Evolutionary conservation across 345 rosid species (phyloP).

Genomic region (Acer saccharum): DNA sequence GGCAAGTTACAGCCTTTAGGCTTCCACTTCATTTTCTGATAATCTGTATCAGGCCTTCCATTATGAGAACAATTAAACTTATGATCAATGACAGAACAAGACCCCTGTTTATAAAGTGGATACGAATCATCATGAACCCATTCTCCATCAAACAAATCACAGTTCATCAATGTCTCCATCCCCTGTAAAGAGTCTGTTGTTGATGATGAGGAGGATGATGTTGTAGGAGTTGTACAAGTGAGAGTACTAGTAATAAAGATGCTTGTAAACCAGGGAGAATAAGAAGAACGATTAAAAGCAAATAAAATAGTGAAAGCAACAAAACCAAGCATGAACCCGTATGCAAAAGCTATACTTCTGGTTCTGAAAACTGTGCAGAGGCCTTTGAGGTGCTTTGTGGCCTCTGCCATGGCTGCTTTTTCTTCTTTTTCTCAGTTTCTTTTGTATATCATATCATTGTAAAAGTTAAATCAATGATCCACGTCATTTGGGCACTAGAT

Average conservation of each 20-base stretch:
- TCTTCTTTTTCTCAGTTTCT: not conserved
- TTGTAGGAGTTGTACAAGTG: not conserved
- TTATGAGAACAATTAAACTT: conserved; percentile 78
- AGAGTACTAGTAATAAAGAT: conserved; percentile 31
- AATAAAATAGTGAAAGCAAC: conserved; percentile 67
- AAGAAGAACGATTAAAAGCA: conserved; percentile 28
- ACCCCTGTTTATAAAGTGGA: conserved; percentile 88
- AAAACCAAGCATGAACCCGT: conserved; percentile 65
- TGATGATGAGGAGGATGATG: conserved; percentile 1
- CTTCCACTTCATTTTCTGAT: conserved; percentile 82
- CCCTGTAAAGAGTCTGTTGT: too few species aligned
- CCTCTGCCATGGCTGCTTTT: conserved; percentile 50
- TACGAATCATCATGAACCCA: conserved; percentile 90
- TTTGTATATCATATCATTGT: not conserved
- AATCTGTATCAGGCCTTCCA: conserved; percentile 82
- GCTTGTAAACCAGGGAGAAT: conserved; percentile 54
- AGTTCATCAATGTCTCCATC: conserved; percentile 54
- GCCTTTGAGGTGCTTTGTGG: conserved; percentile 42
- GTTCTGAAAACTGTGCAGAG: conserved; percentile 49
- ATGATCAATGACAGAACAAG: conserved; percentile 81
- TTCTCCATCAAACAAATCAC: conserved; percentile 81
- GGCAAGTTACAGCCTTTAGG: conserved; percentile 84
- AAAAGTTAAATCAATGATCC: too few species aligned
- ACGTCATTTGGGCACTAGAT: too few species aligned
- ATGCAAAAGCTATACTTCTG: conserved; percentile 54